Evolutionary conservation across 208 protist genomes (phyloP), one percentile per base, ranked within the genome.

Genomic region (Acanthamoeba pearcei): DNA sequence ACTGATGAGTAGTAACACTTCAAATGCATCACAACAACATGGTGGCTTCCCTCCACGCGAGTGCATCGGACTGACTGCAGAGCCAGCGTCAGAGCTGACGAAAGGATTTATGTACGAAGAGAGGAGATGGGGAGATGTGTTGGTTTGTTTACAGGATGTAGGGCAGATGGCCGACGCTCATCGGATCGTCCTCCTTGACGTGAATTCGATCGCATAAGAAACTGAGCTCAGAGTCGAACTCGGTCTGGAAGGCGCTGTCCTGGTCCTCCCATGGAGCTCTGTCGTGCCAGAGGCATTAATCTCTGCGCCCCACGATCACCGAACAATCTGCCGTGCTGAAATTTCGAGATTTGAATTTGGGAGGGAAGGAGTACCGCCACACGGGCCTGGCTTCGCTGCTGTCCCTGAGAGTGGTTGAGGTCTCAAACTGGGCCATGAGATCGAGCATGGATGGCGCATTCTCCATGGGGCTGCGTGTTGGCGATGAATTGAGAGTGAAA

Each of bases 161-260:
- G 24, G 80, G 80, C 51, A 88, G 6, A 24, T 88, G 46, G 53
- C 80, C 80, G 38, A 64, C 51, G n/a, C 53, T 88, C 80, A 64
- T 66, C 51, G 53, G n/a, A 64, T 88, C 80, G 22, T 88, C 80
- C 12, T 88, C 80, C 22, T 88, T 49, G 5, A 88, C 80, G n/a
- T 88, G 80, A 46, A 88, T 88, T 13, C 80, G 10, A 38, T 88
- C 80, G 49, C 80, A 88, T 1, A 88, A 13, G 80, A 88, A 88
- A 51, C 80, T 88, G 6, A 88, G 80, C n/a, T 88, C 80, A 9
- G 80, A 88, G 22, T 88, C 80, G 29, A 88, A 88, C 51, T 88
- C 80, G 51, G 80, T 88, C 80, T 88, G 80, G 51, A 88, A 88
- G 3, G 80, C 80, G 46, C 29, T 88, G 53, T 88, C 80, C 13